Evolutionary conservation across 306 rosid species (phyloP).

Genomic region (Mimosa pudica): DNA sequence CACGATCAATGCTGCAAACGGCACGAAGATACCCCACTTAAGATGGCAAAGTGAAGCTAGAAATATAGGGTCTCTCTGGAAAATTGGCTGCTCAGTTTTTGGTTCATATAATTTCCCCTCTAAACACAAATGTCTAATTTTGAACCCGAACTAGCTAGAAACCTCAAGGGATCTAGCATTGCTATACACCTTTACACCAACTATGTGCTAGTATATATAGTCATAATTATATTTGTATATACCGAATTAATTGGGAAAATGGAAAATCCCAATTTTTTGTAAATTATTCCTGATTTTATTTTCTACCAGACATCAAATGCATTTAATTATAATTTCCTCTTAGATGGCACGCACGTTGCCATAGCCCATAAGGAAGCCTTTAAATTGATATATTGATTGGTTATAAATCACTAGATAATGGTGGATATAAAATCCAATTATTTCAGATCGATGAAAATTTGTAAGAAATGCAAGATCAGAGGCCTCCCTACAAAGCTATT

Average conservation of each 20-base stretch:
- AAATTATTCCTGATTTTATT: neutral
- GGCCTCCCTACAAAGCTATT: neutral
- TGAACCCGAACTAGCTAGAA: too few relatives aligned
- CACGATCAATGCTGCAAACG: too few relatives aligned
- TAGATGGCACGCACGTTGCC: neutral
- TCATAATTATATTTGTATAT: neutral
- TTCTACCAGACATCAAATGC: neutral
- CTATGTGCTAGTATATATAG: too few relatives aligned
- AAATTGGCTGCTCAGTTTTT: too few relatives aligned
- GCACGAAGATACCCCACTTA: too few relatives aligned
- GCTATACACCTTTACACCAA: too few relatives aligned
- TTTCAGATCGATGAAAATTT: neutral
- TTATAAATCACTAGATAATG: neutral
- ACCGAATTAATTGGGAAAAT: neutral
- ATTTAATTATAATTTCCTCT: neutral
- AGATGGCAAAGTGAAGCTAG: too few relatives aligned
- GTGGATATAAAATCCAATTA: neutral
- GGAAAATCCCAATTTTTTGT: neutral
- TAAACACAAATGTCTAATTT: too few relatives aligned
- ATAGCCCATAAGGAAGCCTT: constrained; percentile 1
- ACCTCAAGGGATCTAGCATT: too few relatives aligned
- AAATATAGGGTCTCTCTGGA: too few relatives aligned
- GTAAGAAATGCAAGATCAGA: neutral
- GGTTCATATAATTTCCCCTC: too few relatives aligned
- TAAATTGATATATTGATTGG: neutral